phyloP scores from a whole-genome alignment of 2,329 filamentous ascomycete species.

The Colletotrichum magnum region DNA sequence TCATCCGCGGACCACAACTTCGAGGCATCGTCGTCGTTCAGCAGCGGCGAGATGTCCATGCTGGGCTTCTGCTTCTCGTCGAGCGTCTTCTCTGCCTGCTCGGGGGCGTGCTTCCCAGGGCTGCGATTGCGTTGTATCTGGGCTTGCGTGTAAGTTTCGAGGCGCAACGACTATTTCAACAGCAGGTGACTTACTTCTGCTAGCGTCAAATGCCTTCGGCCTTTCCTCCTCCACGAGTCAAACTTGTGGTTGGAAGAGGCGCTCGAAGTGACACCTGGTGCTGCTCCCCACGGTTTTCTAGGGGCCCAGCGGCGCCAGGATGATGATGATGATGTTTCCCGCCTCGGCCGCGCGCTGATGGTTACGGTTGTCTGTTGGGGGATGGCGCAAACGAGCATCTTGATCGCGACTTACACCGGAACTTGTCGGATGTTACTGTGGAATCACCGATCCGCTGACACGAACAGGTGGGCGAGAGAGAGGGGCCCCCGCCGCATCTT shows the following conservation, averaged over 20 bases:
- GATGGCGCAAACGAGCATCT: slow-evolving; percentile 36
- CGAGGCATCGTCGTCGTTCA: neutral
- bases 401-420: slow-evolving; percentile 7
- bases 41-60: neutral
- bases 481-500: neutral
- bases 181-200: too few species aligned
- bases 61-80: too few species aligned
- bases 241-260: neutral
- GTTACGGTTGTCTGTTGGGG: slow-evolving; percentile 3
- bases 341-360: neutral
- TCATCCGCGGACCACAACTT: neutral
- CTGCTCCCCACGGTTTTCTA: slow-evolving; percentile 1
- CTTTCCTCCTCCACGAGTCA: neutral
- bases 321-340: neutral
- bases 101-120: too few species aligned
- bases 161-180: too few species aligned
- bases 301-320: slow-evolving; percentile 15
- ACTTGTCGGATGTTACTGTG: neutral
- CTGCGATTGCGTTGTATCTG: too few species aligned
- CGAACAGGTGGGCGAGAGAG: neutral
- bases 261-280: neutral
- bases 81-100: too few species aligned
- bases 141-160: too few species aligned
- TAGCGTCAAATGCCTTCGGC: neutral
- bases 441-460: neutral